Conservation (phyloP, 306 rosid species). For the Dryas alaskensis region DNA sequence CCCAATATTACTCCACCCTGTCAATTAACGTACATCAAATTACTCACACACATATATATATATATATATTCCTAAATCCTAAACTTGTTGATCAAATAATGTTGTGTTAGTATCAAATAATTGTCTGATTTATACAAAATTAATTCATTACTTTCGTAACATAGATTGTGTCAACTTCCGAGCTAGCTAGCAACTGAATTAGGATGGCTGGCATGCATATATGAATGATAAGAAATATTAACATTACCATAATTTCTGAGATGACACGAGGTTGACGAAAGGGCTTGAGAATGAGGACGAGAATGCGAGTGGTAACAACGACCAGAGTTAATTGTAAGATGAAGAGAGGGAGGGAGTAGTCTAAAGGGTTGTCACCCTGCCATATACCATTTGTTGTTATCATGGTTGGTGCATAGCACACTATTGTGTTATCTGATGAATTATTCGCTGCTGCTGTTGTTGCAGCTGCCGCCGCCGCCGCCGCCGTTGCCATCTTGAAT, state of each 20-base stretch:
- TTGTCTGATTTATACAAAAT: too few species aligned
- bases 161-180: too few species aligned
- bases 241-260: slow-evolving; percentile 70
- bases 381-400: slow-evolving; percentile 89
- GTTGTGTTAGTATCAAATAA: too few species aligned
- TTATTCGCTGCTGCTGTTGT: neutral
- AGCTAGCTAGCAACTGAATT: too few species aligned
- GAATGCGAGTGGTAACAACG: slow-evolving; percentile 57
- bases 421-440: slow-evolving; percentile 36
- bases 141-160: too few species aligned
- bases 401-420: slow-evolving; percentile 86
- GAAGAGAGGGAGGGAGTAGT: slow-evolving; percentile 91
- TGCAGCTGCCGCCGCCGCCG: neutral
- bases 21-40: neutral
- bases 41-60: too few species aligned
- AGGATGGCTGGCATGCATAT: too few species aligned
- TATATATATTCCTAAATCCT: too few species aligned
- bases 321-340: slow-evolving; percentile 73
- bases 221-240: neutral
- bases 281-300: slow-evolving; percentile 75
- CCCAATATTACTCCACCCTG: slow-evolving; percentile 90
- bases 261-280: slow-evolving; percentile 93
- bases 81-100: too few species aligned
- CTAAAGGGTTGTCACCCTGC: slow-evolving; percentile 95
- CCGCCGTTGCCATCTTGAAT: neutral